Percentiles rank a stretch among this genome's conserved stretches.
These are phyloP conservation scores for Eucalyptus albens DNA, from an alignment of 345 rosid species.

Conservation along the genomic window DNA sequence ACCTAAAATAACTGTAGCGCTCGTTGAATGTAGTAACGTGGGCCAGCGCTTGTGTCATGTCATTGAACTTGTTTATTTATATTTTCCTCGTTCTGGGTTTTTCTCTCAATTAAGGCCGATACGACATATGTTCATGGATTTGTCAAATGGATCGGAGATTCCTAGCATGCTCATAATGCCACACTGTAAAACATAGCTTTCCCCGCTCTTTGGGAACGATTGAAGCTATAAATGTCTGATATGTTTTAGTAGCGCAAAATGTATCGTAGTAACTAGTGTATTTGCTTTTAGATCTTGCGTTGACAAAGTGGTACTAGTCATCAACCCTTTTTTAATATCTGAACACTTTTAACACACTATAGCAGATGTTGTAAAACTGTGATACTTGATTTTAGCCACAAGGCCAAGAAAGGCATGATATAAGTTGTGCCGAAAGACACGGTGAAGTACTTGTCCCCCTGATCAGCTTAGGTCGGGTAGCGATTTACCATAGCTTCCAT, in stretches of 20 bases:
- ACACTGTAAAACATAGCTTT: neutral
- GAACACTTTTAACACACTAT: neutral
- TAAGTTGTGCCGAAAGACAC: neutral
- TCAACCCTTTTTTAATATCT: neutral
- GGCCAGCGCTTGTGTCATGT: neutral
- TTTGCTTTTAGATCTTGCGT: neutral
- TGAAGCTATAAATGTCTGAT: neutral
- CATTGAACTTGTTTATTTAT: neutral
- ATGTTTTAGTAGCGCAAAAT: neutral
- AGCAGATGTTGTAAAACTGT: neutral
- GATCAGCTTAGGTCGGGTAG: neutral
- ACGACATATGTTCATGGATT: neutral
- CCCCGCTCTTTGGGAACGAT: neutral
- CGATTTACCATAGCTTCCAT: neutral
- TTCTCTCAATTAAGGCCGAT: neutral
- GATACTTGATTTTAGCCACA: neutral
- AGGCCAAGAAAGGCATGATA: neutral
- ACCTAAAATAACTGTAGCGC: neutral
- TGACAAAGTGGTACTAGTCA: neutral
- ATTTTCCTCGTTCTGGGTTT: neutral
- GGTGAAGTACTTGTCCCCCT: neutral
- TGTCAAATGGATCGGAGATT: neutral
- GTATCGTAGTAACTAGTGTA: neutral
- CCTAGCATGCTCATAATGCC: neutral
- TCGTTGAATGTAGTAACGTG: neutral